Conservation (phyloP, 2,329 filamentous ascomycete genomes). For the Thermothelomyces thermophilus region DNA sequence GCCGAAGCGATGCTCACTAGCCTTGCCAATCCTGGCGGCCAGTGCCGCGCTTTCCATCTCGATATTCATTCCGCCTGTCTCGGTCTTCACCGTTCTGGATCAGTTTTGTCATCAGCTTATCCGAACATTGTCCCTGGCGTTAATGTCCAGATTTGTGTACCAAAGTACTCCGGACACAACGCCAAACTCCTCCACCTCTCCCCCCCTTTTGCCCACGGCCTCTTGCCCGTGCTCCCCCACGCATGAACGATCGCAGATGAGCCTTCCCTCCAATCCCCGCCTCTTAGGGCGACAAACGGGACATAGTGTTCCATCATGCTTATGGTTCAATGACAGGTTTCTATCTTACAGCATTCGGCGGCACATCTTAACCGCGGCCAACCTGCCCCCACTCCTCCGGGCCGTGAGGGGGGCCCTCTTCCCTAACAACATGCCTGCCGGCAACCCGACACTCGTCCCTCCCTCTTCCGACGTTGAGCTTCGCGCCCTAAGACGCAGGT, state of each 20-base stretch:
- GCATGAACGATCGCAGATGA: constrained; percentile 18
- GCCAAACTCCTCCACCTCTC: too few species aligned
- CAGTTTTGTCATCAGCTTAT: constrained; percentile 9
- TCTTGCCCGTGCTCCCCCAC: constrained; percentile 17
- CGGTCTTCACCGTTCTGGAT: constrained; percentile 7
- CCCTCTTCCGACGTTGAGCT: constrained; percentile 55
- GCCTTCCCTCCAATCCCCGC: constrained; percentile 1
- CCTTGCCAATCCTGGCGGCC: constrained; percentile 17
- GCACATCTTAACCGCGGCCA: constrained; percentile 55
- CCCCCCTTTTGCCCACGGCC: neutral
- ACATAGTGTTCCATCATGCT: constrained; percentile 1
- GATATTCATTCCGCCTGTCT: constrained; percentile 13
- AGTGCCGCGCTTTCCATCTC: constrained; percentile 25
- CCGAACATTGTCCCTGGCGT: constrained; percentile 5
- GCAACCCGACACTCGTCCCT: constrained; percentile 54
- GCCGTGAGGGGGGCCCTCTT: constrained; percentile 73
- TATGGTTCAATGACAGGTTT: constrained; percentile 36
- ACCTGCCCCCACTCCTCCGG: constrained; percentile 61
- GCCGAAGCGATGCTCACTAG: constrained; percentile 4
- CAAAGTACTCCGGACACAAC: too few species aligned
- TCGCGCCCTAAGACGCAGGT: constrained; percentile 56
- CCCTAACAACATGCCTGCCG: constrained; percentile 68
- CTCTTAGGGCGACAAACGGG: neutral
- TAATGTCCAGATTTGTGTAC: too few species aligned
- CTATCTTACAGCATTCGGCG: constrained; percentile 51